Conservation (phyloP, 768 basidiomycete genomes). For the Symmetrospora coprosmae region DNA sequence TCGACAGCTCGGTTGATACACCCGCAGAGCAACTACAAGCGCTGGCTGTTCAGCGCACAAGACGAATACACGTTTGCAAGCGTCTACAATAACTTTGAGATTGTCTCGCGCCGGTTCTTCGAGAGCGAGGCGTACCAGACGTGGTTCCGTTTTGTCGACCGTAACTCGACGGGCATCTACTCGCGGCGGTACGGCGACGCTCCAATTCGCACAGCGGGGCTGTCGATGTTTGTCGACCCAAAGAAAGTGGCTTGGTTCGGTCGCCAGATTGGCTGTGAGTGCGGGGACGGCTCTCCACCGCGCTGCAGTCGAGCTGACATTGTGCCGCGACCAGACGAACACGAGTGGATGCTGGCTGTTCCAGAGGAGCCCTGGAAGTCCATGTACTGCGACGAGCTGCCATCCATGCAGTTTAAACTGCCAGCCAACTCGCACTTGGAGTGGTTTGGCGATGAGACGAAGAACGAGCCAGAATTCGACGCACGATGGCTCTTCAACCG, state of each 20-base stretch:
- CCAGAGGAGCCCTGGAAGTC: background rate
- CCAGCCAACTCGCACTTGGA: background rate
- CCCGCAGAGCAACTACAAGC: background rate
- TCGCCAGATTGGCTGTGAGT: background rate
- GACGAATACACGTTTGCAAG: background rate
- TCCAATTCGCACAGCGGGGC: background rate
- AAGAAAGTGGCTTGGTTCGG: constrained; percentile 2
- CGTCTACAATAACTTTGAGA: background rate
- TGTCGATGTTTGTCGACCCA: background rate
- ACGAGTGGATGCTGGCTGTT: background rate
- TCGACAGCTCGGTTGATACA: too few species aligned
- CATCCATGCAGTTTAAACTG: background rate
- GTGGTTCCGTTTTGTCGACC: background rate
- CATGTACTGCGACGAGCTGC: background rate
- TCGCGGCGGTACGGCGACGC: background rate
- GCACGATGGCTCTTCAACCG: background rate
- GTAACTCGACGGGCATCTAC: background rate
- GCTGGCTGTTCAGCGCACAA: background rate
- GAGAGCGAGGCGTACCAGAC: background rate
- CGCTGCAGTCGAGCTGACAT: too few species aligned
- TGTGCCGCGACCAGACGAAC: background rate
- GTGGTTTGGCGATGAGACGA: background rate
- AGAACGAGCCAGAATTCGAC: background rate
- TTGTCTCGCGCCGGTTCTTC: background rate
- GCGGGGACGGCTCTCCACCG: background rate